phyloP scores from a whole-genome alignment of 2,329 filamentous ascomycete genomes.

The Decorospora gaudefroyi region DNA sequence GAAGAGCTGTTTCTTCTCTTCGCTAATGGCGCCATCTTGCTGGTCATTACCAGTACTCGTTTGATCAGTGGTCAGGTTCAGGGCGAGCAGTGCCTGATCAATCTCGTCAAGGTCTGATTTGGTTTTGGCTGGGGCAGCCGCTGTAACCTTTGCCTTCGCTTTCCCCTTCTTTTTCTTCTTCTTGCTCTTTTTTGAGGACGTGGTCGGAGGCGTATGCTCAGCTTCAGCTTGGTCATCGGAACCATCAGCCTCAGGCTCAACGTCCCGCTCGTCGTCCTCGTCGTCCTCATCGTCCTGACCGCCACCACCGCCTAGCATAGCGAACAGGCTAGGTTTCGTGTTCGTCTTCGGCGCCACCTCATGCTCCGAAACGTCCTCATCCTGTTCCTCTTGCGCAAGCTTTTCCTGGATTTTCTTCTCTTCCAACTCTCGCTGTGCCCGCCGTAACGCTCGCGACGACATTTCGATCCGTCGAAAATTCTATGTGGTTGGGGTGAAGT shows the following conservation, averaged over 20 bases:
- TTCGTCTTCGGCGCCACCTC: conserved; percentile 36
- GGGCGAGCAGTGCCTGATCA: conserved; percentile 64
- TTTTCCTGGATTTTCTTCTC: conserved; percentile 56
- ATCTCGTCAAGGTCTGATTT: conserved; percentile 63
- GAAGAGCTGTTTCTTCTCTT: conserved; percentile 55
- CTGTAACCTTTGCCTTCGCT: conserved; percentile 50
- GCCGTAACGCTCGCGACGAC: conserved; percentile 69
- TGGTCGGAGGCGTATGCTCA: conserved; percentile 35
- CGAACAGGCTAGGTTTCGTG: conserved; percentile 53
- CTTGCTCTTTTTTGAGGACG: conserved; percentile 52
- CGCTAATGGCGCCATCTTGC: conserved; percentile 32
- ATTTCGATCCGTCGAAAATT: conserved; percentile 48
- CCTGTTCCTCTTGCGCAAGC: conserved; percentile 42
- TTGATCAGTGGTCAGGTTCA: conserved; percentile 50
- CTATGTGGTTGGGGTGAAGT: conserved; percentile 12
- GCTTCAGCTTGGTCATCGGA: conserved; percentile 33
- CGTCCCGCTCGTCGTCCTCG: conserved; percentile 32
- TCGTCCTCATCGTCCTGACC: conserved; percentile 48
- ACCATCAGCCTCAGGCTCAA: conserved; percentile 37
- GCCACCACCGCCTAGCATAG: conserved; percentile 51
- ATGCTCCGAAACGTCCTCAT: conserved; percentile 49
- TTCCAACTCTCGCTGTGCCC: conserved; percentile 65
- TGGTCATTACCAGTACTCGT: conserved; percentile 23
- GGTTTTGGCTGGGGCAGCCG: conserved; percentile 26
- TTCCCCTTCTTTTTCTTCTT: conserved; percentile 67